Evolutionary conservation across 192 early-diverging fungal genomes (phyloP), one percentile per base, ranked within the genome.

Genomic region (Bifiguratus adelaidae): DNA sequence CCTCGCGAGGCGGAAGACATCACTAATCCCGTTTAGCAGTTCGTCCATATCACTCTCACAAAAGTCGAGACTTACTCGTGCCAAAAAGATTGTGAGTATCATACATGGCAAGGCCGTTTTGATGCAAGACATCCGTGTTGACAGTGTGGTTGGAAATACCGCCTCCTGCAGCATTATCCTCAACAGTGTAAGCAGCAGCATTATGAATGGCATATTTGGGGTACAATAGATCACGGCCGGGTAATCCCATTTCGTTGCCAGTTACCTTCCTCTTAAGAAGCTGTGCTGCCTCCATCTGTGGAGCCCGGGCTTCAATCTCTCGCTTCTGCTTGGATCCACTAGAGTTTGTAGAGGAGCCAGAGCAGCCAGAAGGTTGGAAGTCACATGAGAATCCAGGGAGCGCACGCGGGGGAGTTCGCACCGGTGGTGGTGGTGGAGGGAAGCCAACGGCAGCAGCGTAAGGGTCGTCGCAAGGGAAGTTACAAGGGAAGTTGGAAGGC

Each of bases 131-230:
- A 44, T 44, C 42, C 3, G 42, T 44, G 42, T 44, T 44, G 23
- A 44, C 42, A 2, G 42, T 44, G 23, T 44, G 42, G 42, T 44
- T 44, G 20, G 42, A 44, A 26, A 44, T 44, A 20, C 42, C 42
- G 20, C 42, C 42, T 20, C 13, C 42, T 16, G 42, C 42, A 26
- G 42, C 42, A 20, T 44, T 44, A 13, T 23, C 24, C 16, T 23
- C 12, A 44, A 28, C 25, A 44, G 12, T 44, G 1, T n/a, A 25
- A 16, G 42, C 42, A 15, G 42, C 42, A 44, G 42, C 42, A 44
- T 44, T 44, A 47, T 74, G 57, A 30, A 55, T 74, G 19, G 48
- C 25, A 40, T 73, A 59, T 25, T 68, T 33, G n/a, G 64, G 42
- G 15, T 60, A 44, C 42, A 44, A 44, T 28, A 20, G 20, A 44